phyloP scores from a whole-genome alignment of 2,329 filamentous ascomycete species.

The Colletotrichum scovillei region DNA sequence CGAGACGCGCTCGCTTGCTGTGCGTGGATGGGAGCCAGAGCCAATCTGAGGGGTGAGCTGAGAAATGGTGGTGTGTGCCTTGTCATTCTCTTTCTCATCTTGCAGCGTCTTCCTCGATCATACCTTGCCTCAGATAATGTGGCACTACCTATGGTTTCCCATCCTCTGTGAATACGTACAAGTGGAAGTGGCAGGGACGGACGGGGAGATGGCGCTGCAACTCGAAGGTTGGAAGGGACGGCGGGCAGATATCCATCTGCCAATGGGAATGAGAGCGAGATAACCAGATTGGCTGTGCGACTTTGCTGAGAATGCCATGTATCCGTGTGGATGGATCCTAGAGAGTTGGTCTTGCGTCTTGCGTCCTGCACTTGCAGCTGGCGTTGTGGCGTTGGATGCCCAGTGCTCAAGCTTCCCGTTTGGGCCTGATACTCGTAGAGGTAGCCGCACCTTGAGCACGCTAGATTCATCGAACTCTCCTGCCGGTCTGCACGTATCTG shows the following conservation, averaged over 20 bases:
- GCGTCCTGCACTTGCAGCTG: background rate
- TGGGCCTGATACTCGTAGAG: slow-evolving; percentile 12
- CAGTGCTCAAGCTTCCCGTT: slow-evolving; percentile 31
- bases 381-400: slow-evolving; percentile 29
- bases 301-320: background rate
- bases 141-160: no score
- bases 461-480: slow-evolving; percentile 6
- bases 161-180: background rate
- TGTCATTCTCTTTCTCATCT: background rate
- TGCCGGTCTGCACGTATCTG: background rate
- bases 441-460: slow-evolving; percentile 3
- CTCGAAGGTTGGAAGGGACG: no score
- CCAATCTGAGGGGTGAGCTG: background rate
- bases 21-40: background rate
- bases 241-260: background rate
- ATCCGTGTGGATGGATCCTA: background rate
- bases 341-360: no score
- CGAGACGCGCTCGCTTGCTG: background rate
- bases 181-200: background rate
- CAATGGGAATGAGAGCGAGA: background rate
- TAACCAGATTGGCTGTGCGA: background rate
- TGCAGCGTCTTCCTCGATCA: background rate
- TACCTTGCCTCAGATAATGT: background rate
- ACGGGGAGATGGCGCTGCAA: background rate
- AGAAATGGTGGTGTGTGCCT: background rate